Base-by-base conservation (phyloP, 2,329 filamentous ascomycete species). In the Ascochyta pisi region DNA sequence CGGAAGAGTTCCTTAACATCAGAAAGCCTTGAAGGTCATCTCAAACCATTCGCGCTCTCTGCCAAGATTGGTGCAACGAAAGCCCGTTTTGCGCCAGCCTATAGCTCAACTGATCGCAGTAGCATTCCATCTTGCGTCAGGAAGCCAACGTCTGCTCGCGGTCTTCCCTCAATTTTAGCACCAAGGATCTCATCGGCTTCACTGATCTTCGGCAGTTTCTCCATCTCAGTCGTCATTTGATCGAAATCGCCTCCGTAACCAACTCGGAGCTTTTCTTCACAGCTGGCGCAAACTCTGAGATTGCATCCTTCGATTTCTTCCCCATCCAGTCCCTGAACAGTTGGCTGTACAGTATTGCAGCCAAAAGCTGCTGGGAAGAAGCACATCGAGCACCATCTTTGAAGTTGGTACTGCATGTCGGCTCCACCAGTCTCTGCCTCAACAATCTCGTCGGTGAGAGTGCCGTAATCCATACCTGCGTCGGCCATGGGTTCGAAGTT, bases 321-420 rank as follows among this genome's bases (percentile, higher is more conserved):
- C 1, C 66, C 62, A 1, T 51, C 52, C 3, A 49, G 54, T 6
- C 27, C 49, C 0, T 33, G 41, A 7, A 58, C 7, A 16, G 38
- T 55, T 31, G 27, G 16, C 38, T 64, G 66, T 12, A 41, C 43
- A 37, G 45, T 56, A 29, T 58, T 72, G 22, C 49, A 75, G 5
- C 47, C 45, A 24, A 62, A 62, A 0, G 27, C 41, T 0, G 71
- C 71, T 0, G 64, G 58, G 1, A 62, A 61, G 38, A 73, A 68
- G 51, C 73, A 75, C 54, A 73, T 53, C 0, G 68, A 67, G 46
- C 73, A 75, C 70, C 69, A 74, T 0, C 63, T 58, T 38, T 62
- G 47, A 0, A 69, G 58, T 41, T 73, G 54, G 6, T 59, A 45
- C 6, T 54, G 54, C 23, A 63, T 42, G 0, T 48, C 55, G 0